phyloP scores from a whole-genome alignment of 1,284 basidiomycete species.

The Sporisorium scitamineum region DNA sequence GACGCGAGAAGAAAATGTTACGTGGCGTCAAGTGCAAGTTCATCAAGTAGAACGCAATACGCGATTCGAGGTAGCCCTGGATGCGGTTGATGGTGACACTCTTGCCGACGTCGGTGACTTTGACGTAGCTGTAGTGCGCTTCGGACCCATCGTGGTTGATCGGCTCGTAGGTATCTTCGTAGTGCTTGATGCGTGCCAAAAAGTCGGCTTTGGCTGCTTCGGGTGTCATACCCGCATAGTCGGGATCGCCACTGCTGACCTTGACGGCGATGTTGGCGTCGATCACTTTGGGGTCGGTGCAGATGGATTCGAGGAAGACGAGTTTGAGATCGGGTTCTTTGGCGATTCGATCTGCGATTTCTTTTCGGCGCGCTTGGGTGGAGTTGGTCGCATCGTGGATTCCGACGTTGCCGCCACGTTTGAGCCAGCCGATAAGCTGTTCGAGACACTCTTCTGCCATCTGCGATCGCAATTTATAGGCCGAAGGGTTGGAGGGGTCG shows the following conservation, averaged over 20 bases:
- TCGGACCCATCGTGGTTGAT: conserved; percentile 77
- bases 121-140: conserved; percentile 73
- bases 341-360: conserved; percentile 81
- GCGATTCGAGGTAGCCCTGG: conserved; percentile 88
- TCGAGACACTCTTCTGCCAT: conserved; percentile 93
- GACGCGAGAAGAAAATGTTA: conserved; percentile 95
- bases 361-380: conserved; percentile 81
- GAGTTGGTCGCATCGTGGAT: conserved; percentile 99
- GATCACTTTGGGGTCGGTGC: conserved; percentile 92
- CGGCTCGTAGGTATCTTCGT: conserved; percentile 96
- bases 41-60: conserved; percentile 98
- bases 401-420: conserved; percentile 91
- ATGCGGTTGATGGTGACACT: conserved; percentile 64
- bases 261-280: conserved; percentile 96
- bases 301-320: conserved; percentile 93
- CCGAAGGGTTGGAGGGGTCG: conserved; percentile 85
- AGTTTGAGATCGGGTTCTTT: conserved; percentile 89
- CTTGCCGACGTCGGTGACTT: conserved; percentile 69
- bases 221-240: conserved; percentile 89
- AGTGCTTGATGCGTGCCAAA: conserved; percentile 87
- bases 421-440: conserved; percentile 93
- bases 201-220: conserved; percentile 91
- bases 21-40: conserved; percentile 96
- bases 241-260: conserved; percentile 94
- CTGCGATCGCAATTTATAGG: conserved; percentile 81